Evolutionary conservation across 208 protist species (phyloP), one percentile per base, ranked within the genome.

Genomic region (Leishmania turanica): DNA sequence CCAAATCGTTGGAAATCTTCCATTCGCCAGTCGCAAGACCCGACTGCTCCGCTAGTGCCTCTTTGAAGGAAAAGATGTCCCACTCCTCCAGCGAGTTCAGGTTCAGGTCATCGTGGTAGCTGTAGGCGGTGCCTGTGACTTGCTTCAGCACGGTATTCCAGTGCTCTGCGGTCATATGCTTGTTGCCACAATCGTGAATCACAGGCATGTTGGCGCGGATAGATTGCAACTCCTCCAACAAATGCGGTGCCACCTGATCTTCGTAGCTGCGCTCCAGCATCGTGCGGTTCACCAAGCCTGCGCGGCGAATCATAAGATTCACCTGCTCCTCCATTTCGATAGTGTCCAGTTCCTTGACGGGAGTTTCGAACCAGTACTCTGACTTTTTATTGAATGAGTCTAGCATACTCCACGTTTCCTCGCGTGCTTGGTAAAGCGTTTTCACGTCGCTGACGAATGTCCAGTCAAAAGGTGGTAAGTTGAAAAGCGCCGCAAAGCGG

Each of bases 121-220:
- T 87, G 87, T 95, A 96, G n/a, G 92, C 89, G 8, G 89, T 84
- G 40, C 93, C 93, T 17, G 93, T 96, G 45, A 99, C 92, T 42
- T 85, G 80, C 82, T 97, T 92, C 62, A 99, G 97, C 49, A 99
- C 94, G 66, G 88, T 86, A 79, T 96, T 95, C 97, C 97, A 99
- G 83, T 98, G 96, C 17, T 90, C 84, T 15, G 84, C 17, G 37
- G 91, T 92, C 93, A 99, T 96, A 84, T 98, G 92, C 82, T 96
- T 96, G 82, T 99, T 99, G 66, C 96, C 94, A 80, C 96, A 98
- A 81, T 98, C 94, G 77, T 98, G 92, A 79, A 99, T 96, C 53
- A 97, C 91, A 9, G 87, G 66, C 85, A 99, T 95, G 80, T 96
- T 95, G 31, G 78, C 49, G 37, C 93, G 92, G 75, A 97, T 84